phyloP scores from a whole-genome alignment of 257 asterid species.

The Solanum gandarillasii region DNA sequence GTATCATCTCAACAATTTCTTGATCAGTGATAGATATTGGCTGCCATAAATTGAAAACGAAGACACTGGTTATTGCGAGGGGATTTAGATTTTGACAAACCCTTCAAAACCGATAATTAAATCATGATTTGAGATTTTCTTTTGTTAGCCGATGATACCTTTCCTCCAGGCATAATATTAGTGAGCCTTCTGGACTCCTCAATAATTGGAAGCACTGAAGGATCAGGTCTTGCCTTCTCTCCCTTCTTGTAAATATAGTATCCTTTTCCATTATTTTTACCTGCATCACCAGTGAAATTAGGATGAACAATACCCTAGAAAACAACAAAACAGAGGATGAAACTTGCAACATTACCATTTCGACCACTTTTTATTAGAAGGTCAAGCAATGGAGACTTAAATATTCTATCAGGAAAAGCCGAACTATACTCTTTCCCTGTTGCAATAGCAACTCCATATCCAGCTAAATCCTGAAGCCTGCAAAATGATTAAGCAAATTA shows the following conservation, averaged over 20 bases:
- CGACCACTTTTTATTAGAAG: conserved; percentile 82
- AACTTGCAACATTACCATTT: conserved; percentile 40
- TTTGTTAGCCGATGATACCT: conserved; percentile 32
- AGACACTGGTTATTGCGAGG: background rate
- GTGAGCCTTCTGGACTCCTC: conserved; percentile 76
- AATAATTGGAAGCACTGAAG: conserved; percentile 62
- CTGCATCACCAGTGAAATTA: conserved; percentile 26
- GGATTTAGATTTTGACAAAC: background rate
- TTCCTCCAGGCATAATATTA: conserved; percentile 89
- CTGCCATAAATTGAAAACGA: conserved; percentile 33
- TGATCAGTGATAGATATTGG: conserved; percentile 72
- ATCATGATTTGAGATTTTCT: background rate
- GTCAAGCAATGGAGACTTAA: conserved; percentile 54
- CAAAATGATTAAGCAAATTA: background rate
- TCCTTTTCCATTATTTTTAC: conserved; percentile 91
- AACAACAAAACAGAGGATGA: background rate
- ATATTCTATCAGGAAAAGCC: conserved; percentile 71
- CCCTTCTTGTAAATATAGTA: conserved; percentile 80
- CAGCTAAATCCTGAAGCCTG: conserved; percentile 97
- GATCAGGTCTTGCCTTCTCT: conserved; percentile 87
- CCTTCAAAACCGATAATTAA: background rate
- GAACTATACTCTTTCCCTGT: conserved; percentile 38
- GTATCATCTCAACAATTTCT: conserved; percentile 86
- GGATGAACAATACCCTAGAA: background rate
- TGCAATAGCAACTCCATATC: conserved; percentile 85